Evolutionary conservation across 192 early-diverging fungal species (phyloP).

Genomic region (Umbelopsis vinacea): DNA sequence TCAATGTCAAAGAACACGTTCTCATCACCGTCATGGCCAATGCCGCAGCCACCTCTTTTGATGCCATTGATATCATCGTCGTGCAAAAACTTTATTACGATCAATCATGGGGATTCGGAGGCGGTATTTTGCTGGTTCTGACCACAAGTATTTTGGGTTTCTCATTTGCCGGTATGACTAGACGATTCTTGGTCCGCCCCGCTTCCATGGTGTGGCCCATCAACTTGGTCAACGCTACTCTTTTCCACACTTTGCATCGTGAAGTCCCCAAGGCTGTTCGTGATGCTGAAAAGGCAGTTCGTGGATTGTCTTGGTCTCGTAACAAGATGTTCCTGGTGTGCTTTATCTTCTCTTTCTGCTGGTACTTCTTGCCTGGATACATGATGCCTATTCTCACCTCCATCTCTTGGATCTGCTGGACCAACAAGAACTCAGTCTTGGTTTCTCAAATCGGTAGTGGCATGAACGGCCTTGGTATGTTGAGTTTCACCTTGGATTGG

Average conservation of each 20-base stretch:
- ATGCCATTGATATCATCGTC: slow-evolving; percentile 77
- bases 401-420: slow-evolving; percentile 69
- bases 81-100: slow-evolving; percentile 73
- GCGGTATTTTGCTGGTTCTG: slow-evolving; percentile 68
- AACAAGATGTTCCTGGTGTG: slow-evolving; percentile 53
- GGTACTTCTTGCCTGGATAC: slow-evolving; percentile 67
- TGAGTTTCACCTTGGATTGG: slow-evolving; percentile 80
- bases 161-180: slow-evolving; percentile 45
- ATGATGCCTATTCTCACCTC: slow-evolving; percentile 70
- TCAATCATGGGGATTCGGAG: slow-evolving; percentile 64
- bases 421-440: slow-evolving; percentile 52
- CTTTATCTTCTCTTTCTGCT: slow-evolving; percentile 47
- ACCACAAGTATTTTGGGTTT: slow-evolving; percentile 63
- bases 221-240: slow-evolving; percentile 53
- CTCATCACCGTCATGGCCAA: slow-evolving; percentile 80
- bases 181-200: slow-evolving; percentile 50
- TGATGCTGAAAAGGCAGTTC: slow-evolving; percentile 31
- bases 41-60: slow-evolving; percentile 68
- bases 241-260: slow-evolving; percentile 52
- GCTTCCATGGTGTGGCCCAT: slow-evolving; percentile 55
- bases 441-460: slow-evolving; percentile 59
- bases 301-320: slow-evolving; percentile 32
- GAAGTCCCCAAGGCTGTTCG: slow-evolving; percentile 34
- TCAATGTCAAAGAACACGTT: slow-evolving; percentile 89
- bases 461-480: slow-evolving; percentile 67